Evolutionary conservation across 768 basidiomycete genomes (phyloP).

Genomic region (Macrolepiota fuliginosa): DNA sequence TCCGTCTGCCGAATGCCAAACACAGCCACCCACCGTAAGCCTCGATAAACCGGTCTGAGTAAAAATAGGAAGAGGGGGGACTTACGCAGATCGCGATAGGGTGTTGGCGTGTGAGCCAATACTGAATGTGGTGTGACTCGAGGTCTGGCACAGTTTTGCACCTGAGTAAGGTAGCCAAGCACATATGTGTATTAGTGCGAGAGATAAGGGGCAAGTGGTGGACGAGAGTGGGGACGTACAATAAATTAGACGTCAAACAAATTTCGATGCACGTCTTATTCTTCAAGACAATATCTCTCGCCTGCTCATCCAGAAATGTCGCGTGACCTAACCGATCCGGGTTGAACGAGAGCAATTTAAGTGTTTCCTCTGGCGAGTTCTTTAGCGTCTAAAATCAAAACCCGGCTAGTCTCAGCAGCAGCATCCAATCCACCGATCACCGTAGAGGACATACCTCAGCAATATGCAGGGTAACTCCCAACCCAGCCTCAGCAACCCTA

Average conservation of each 20-base stretch:
- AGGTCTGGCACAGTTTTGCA: slow-evolving; percentile 66
- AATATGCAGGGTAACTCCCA: slow-evolving; percentile 79
- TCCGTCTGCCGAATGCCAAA: slow-evolving; percentile 55
- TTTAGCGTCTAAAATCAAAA: slow-evolving; percentile 38
- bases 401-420: background rate
- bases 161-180: slow-evolving; percentile 31
- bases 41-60: background rate
- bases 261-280: slow-evolving; percentile 70
- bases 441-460: slow-evolving; percentile 58
- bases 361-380: slow-evolving; percentile 57
- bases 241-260: slow-evolving; percentile 75
- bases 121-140: slow-evolving; percentile 70
- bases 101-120: slow-evolving; percentile 61
- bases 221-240: too few relatives aligned
- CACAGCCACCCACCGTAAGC: too few relatives aligned
- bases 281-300: slow-evolving; percentile 50
- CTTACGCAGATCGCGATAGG: slow-evolving; percentile 78
- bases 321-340: slow-evolving; percentile 79
- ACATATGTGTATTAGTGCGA: background rate
- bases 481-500: slow-evolving; percentile 53
- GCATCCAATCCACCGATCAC: background rate
- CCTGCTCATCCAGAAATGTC: slow-evolving; percentile 69
- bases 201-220: background rate
- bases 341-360: slow-evolving; percentile 53
- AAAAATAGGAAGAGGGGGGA: slow-evolving; percentile 8